Evolutionary conservation across 345 rosid genomes (phyloP).

Genomic region (Dipteronia dyeriana): DNA sequence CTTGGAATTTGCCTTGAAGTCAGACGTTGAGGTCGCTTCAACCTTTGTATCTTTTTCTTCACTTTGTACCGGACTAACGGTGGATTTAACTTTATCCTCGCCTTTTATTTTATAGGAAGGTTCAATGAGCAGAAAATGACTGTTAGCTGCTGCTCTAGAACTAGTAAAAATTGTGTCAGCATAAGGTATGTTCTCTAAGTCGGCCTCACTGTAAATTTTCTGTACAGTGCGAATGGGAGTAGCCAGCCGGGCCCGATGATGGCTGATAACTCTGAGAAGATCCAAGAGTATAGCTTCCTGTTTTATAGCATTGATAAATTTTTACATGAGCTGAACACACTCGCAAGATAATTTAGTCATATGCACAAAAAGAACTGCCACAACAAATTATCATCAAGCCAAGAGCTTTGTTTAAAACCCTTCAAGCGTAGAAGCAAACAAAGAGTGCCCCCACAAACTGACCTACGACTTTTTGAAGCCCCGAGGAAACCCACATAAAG

Average conservation of each 20-base stretch:
- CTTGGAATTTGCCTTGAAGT: slow-evolving; percentile 31
- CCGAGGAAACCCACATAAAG: not conserved
- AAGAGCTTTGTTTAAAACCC: not conserved
- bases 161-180: slow-evolving; percentile 54
- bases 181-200: slow-evolving; percentile 66
- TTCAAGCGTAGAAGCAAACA: not conserved
- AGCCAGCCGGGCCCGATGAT: slow-evolving; percentile 89
- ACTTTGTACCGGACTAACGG: slow-evolving; percentile 34
- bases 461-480: not conserved
- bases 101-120: slow-evolving; percentile 70
- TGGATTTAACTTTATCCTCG: slow-evolving; percentile 56
- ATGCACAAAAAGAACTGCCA: not conserved
- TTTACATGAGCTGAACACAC: not conserved
- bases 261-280: slow-evolving; percentile 85
- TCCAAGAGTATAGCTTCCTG: slow-evolving; percentile 93
- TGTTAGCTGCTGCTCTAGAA: slow-evolving; percentile 53
- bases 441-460: not conserved
- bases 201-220: slow-evolving; percentile 68
- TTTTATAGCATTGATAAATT: slow-evolving; percentile 26
- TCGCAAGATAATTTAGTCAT: not conserved
- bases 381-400: not conserved
- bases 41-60: slow-evolving; percentile 55
- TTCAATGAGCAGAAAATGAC: slow-evolving; percentile 67
- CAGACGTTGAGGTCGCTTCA: slow-evolving; percentile 40
- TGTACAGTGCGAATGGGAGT: slow-evolving; percentile 92